Evolutionary conservation across 768 basidiomycete species (phyloP).

Genomic region (Boletus sensibilis): DNA sequence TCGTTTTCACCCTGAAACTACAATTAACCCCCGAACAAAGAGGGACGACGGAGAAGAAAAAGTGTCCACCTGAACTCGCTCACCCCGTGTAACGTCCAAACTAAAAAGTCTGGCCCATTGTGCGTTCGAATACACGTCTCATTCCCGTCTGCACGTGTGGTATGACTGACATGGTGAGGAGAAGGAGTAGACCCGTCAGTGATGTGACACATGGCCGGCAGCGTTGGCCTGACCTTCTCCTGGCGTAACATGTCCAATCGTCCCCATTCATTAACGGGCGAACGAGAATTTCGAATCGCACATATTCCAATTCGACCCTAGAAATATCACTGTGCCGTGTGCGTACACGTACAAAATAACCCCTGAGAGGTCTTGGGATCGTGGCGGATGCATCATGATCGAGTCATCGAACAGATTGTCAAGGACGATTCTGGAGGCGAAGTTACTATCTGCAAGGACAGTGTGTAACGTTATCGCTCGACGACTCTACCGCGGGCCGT

Average conservation of each 20-base stretch:
- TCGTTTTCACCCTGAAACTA: not conserved
- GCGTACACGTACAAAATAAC: constrained; percentile 11
- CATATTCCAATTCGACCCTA: not conserved
- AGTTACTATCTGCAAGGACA: too few relatives aligned
- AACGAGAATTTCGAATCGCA: not conserved
- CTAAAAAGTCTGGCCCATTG: not conserved
- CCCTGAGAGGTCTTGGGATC: not conserved
- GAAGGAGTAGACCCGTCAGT: not conserved
- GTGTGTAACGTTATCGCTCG: too few relatives aligned
- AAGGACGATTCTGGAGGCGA: not conserved
- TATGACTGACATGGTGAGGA: not conserved
- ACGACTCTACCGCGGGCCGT: too few relatives aligned
- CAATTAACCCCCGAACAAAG: not conserved
- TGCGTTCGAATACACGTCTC: not conserved
- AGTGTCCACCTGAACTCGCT: not conserved
- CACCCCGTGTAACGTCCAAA: not conserved
- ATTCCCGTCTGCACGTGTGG: constrained; percentile 9
- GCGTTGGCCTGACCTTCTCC: constrained; percentile 3
- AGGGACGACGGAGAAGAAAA: not conserved
- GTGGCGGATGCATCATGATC: not conserved
- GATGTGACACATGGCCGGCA: not conserved
- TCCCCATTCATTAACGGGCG: not conserved
- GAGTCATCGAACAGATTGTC: not conserved
- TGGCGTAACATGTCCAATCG: not conserved
- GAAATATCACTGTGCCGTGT: not conserved